A percentile compares a stretch with the other conserved stretches of the same genome.
phyloP scores from a whole-genome alignment of 768 basidiomycete species.

The Cubamyces lactineus region DNA sequence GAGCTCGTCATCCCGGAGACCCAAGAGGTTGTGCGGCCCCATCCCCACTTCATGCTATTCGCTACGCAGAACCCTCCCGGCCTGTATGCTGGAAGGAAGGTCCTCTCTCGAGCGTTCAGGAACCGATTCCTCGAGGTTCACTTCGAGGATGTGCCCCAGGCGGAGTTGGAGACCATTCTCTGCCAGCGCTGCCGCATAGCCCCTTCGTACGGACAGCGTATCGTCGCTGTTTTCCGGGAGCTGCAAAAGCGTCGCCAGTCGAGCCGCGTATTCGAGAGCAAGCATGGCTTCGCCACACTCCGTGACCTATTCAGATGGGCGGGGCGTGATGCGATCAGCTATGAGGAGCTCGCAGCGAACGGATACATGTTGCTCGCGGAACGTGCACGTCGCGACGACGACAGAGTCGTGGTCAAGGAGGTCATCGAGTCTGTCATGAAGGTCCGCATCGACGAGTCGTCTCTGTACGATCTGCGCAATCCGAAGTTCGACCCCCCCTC shows the following conservation, averaged over 20 bases:
- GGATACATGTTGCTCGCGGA: conserved; percentile 98
- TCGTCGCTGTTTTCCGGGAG: conserved; percentile 91
- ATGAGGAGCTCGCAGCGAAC: conserved; percentile 92
- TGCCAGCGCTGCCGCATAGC: conserved; percentile 91
- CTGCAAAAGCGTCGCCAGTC: conserved; percentile 90
- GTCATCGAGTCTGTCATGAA: conserved; percentile 90
- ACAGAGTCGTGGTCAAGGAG: conserved; percentile 87
- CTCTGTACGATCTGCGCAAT: conserved; percentile 64
- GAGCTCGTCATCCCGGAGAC: conserved; percentile 96
- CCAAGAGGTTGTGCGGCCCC: conserved; percentile 90
- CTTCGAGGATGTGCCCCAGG: conserved; percentile 95
- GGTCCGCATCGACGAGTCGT: conserved; percentile 74
- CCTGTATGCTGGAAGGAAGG: conserved; percentile 91
- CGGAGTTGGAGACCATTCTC: conserved; percentile 92
- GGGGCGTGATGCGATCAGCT: conserved; percentile 82
- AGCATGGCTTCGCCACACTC: conserved; percentile 94
- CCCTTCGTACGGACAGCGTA: conserved; percentile 88
- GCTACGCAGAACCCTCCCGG: conserved; percentile 98
- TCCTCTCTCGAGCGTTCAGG: conserved; percentile 93
- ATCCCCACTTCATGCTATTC: conserved; percentile 96
- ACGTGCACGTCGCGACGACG: conserved; percentile 81
- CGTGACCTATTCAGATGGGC: conserved; percentile 99
- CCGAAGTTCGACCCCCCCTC: conserved; percentile 43
- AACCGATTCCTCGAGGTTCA: conserved; percentile 98
- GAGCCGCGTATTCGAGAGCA: conserved; percentile 94